Base-by-base conservation (phyloP, 2,329 filamentous ascomycete species). In the Hirsutella rhossiliensis region DNA sequence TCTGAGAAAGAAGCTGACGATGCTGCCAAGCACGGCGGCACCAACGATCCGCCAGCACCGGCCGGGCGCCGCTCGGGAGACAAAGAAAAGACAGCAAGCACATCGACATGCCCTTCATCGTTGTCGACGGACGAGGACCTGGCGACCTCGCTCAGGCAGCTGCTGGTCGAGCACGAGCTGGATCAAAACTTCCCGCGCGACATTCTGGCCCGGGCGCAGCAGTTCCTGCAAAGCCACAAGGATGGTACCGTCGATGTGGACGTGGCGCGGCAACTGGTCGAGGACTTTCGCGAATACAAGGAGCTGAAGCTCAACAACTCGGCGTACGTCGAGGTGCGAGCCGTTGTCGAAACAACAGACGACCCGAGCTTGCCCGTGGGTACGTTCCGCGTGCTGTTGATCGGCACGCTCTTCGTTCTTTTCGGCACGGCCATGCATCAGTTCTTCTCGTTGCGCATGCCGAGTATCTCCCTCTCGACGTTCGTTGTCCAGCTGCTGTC, bases 131-230 rank as follows among this genome's bases (percentile, higher is more conserved):
- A 19, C 17, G 5, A 27, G 5, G 34, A 45, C 18, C 41, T 52
- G 2, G 29, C 38, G 3, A 29, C 44, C 2, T 40, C 42, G 6
- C 47, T 58, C 2, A 19, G 47, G 36, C 36, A 12, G 6, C 50
- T 71, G 8, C 48, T 70, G 17, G 50, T 58, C 9, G 62, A 69
- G 19, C 64, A 72, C 48, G 60, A 65, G 36, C 56, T 62, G 27
- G 69, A 72, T 43, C 68, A 67, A 30, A 73, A 73, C 55, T 73
- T 73, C 43, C 66, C 67, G 0, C 55, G 60, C 23, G 48, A 56
- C 6, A 58, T 68, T 31, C 55, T 72, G 19, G 52, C 63, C 11
- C 62, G 60, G 15, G 64, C 70, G n/a, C 54, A 60, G 18, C 51
- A 54, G 13, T 71, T 71, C 43, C 54, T 71, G 12, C 51, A 57